Percentiles rank a stretch among this genome's conserved stretches.
Conservation (phyloP, 805 yeast genomes). For the Wickerhamomyces chambardii region DNA sequence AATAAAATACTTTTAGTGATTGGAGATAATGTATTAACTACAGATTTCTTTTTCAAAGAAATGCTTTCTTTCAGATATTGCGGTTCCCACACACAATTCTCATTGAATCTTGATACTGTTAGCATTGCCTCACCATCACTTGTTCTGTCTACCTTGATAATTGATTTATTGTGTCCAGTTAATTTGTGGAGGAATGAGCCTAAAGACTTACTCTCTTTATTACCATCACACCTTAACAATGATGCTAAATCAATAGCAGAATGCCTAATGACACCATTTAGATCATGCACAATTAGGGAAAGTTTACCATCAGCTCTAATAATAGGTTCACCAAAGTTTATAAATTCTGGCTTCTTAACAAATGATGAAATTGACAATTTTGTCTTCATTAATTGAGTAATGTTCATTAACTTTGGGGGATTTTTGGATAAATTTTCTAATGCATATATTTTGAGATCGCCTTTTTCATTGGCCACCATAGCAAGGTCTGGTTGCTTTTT, state of each 20-base stretch:
- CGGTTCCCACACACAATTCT: slow-evolving; percentile 54
- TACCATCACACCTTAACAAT: slow-evolving; percentile 10
- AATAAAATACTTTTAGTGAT: slow-evolving; percentile 39
- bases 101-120: slow-evolving; percentile 53
- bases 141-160: slow-evolving; percentile 57
- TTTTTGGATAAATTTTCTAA: slow-evolving; percentile 40
- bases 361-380: slow-evolving; percentile 16
- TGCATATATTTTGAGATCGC: slow-evolving; percentile 33
- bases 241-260: slow-evolving; percentile 18
- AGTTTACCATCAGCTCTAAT: slow-evolving; percentile 18
- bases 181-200: slow-evolving; percentile 41
- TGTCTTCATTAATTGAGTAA: slow-evolving; percentile 25
- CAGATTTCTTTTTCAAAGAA: slow-evolving; percentile 29
- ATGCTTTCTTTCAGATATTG: slow-evolving; percentile 21
- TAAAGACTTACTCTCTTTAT: slow-evolving; percentile 1
- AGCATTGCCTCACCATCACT: slow-evolving; percentile 53
- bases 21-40: slow-evolving; percentile 35
- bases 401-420: slow-evolving; percentile 46
- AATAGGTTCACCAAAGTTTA: slow-evolving; percentile 25
- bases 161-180: slow-evolving; percentile 84
- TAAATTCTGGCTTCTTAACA: slow-evolving; percentile 21
- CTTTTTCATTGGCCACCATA: slow-evolving; percentile 30
- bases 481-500: slow-evolving; percentile 31
- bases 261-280: slow-evolving; percentile 26
- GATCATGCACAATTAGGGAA: slow-evolving; percentile 37